Evolutionary conservation across 495 filamentous ascomycete species (phyloP), one percentile per base, ranked within the genome.

Genomic region (Aspergillus hancockii): DNA sequence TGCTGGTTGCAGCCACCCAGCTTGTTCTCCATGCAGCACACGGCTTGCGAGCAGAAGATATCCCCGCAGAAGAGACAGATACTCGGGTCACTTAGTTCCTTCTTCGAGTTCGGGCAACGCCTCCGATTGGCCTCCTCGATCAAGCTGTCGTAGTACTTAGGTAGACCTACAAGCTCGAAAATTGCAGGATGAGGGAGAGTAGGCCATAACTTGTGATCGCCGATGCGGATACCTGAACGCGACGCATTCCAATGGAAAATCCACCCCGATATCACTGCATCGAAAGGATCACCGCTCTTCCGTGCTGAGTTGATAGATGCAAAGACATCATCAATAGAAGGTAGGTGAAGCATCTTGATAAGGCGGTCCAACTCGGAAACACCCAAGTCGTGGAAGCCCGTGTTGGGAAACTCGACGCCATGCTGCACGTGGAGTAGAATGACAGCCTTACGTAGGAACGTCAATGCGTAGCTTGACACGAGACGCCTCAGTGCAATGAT

Each of bases 41-140:
- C 86, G 25, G 89, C 90, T 75, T 99, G 94, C 18, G 89, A 89
- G 76, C 94, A 99, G 71, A 97, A 93, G 32, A 99, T 89, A 9
- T 93, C 93, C 7, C 93, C 94, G 65, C 94, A 99, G 77, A 97
- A 94, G 14, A 99, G 82, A 67, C 94, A 99, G 45, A 99, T 83
- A 59, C 83, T 88, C 1, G 94, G 91, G 70, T 99, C 95, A 10
- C 85, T 86, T 25, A 98, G 72, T 58, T 97, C 92, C 70, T 93
- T 94, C 55, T 92, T 91, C 2, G 91, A 92, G 12, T 84, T 96
- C 4, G 92, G 92, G 65, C 94, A 99, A 54, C 84, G 87, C 40
- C 90, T 79, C 60, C 86, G 86, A 62, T 96, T 91, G 23, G 90
- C 90, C 71, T 97, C 93, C 62, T 96, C 92, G 52, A 94, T 94